Evolutionary conservation across 148 eudicot species (phyloP).

Genomic region (Silene uniflora): DNA sequence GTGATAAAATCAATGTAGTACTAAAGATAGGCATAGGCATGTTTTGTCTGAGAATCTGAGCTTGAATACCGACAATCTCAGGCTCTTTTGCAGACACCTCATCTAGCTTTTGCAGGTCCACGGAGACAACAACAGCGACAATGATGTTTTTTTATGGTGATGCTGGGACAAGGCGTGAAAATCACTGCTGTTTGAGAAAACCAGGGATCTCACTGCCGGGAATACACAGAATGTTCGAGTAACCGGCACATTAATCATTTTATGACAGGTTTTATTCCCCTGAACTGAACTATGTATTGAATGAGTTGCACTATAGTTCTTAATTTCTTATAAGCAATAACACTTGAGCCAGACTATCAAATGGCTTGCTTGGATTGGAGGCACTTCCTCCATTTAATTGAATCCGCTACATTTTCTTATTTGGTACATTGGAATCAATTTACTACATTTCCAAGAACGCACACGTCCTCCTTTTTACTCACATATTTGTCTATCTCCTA

Average conservation of each 20-base stretch:
- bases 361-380: no score
- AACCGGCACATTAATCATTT: slow-evolving; percentile 30
- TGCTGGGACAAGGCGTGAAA: slow-evolving; percentile 34
- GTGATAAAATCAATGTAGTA: slow-evolving; percentile 23
- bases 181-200: slow-evolving; percentile 32
- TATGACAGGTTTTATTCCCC: neutral
- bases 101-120: slow-evolving; percentile 24
- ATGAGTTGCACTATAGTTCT: no score
- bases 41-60: slow-evolving; percentile 29
- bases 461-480: no score
- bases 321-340: no score
- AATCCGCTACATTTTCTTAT: no score
- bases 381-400: no score
- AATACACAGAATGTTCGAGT: slow-evolving; percentile 33
- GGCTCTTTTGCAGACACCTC: slow-evolving; percentile 24
- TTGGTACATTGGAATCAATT: no score
- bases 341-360: no score
- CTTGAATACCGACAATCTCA: slow-evolving; percentile 29
- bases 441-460: no score
- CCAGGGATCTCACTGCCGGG: slow-evolving; percentile 60
- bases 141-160: slow-evolving; percentile 39
- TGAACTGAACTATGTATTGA: neutral
- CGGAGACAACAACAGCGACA: slow-evolving; percentile 41
- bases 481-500: no score
- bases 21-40: slow-evolving; percentile 6